These are phyloP conservation scores for Ustilago shanxiensis DNA, from an alignment of 1,284 basidiomycete species.

Conservation along the genomic window DNA sequence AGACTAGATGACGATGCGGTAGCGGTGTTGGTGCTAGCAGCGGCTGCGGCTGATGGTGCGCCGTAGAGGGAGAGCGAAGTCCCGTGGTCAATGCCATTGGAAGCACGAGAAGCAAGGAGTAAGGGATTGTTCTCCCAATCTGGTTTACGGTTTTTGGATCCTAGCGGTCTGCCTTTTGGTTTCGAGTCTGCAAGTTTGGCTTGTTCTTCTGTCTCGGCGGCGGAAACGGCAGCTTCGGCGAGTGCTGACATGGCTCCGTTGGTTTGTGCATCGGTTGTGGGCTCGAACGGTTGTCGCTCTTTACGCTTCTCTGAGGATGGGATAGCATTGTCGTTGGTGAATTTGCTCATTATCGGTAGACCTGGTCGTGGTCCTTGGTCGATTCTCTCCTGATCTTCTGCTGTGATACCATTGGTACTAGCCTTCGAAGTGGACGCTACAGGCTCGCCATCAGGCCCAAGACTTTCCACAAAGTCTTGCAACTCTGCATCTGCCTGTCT, in stretches of 20 bases:
- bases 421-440: constrained; percentile 5
- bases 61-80: constrained; percentile 30
- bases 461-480: constrained; percentile 39
- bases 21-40: not conserved
- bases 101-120: constrained; percentile 20
- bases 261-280: not conserved
- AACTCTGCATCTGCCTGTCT: constrained; percentile 46
- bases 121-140: constrained; percentile 47
- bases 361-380: constrained; percentile 31
- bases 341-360: constrained; percentile 9
- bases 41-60: constrained; percentile 11
- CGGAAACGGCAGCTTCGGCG: constrained; percentile 28
- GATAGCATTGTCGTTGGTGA: not conserved
- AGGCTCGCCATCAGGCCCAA: constrained; percentile 29
- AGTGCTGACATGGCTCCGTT: constrained; percentile 35
- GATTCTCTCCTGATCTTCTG: constrained; percentile 1
- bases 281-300: constrained; percentile 45
- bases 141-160: constrained; percentile 44
- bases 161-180: constrained; percentile 37
- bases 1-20: constrained; percentile 25
- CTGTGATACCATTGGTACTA: not conserved
- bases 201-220: constrained; percentile 28
- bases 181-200: constrained; percentile 12
- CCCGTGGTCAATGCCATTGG: constrained; percentile 13
- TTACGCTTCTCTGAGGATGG: constrained; percentile 48